Conservation (phyloP, 306 rosid genomes). For the Purshia tridentata region DNA sequence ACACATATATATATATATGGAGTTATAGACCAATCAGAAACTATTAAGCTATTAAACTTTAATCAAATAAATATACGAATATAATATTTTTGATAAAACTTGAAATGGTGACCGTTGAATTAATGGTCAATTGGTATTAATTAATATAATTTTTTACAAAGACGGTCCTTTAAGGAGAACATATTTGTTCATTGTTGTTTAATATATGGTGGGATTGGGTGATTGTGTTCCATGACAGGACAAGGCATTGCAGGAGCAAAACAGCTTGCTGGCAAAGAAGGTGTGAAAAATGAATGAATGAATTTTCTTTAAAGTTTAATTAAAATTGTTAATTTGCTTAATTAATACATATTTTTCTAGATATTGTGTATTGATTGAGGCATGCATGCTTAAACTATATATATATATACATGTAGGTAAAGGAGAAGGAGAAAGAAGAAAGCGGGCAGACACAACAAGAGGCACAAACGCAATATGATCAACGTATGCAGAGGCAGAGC, state of each 20-base stretch:
- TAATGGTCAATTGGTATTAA: no score
- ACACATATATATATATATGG: background rate
- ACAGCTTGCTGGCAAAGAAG: conserved; percentile 60
- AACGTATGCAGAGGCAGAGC: conserved; percentile 31
- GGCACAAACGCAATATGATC: conserved; percentile 29
- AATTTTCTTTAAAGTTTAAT: no score
- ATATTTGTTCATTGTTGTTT: background rate
- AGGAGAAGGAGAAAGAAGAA: conserved; percentile 58
- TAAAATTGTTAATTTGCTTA: no score
- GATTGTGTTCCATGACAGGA: conserved; percentile 40
- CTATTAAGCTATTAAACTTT: no score
- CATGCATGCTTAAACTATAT: background rate
- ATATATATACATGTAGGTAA: conserved; percentile 36
- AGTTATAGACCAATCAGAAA: no score
- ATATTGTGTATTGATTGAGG: background rate
- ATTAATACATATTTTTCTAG: no score
- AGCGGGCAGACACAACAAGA: conserved; percentile 14
- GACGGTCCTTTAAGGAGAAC: no score
- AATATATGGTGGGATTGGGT: background rate
- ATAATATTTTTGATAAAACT: no score
- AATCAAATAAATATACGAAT: no score
- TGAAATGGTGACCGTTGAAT: no score
- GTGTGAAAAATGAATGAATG: conserved; percentile 19
- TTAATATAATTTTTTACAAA: no score
- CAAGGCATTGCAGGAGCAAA: conserved; percentile 70